phyloP scores from a whole-genome alignment of 23 red algal species.

The Gracilaria domingensis region DNA sequence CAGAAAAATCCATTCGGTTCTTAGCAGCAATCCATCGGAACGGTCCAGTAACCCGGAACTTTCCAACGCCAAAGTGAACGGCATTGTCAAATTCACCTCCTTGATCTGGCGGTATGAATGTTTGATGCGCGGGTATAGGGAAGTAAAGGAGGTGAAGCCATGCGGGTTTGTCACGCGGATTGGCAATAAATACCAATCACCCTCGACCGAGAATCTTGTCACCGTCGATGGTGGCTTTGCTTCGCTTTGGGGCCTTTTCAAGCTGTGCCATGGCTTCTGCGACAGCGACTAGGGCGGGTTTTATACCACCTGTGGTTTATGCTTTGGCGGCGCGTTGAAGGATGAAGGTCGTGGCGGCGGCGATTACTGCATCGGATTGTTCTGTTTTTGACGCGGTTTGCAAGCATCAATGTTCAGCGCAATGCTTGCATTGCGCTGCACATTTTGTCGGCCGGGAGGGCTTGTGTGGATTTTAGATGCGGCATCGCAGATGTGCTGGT shows the following conservation, averaged over 20 bases:
- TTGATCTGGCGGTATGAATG: conserved; percentile 33
- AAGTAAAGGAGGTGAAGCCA: conserved; percentile 46
- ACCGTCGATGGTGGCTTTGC: conserved; percentile 35
- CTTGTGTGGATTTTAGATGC: too few species aligned
- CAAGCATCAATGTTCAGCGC: too few species aligned
- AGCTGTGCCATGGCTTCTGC: conserved; percentile 40
- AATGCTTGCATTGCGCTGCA: neutral
- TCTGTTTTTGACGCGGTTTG: neutral
- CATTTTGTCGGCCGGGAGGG: neutral
- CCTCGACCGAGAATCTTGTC: conserved; percentile 46
- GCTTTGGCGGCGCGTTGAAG: conserved; percentile 46
- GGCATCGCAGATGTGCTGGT: neutral
- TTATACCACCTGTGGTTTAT: neutral
- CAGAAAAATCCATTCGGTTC: conserved; percentile 57
- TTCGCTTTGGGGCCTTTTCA: conserved; percentile 55
- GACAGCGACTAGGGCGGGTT: conserved; percentile 34
- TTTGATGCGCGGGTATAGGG: conserved; percentile 61
- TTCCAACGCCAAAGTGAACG: conserved; percentile 15
- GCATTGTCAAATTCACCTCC: conserved; percentile 68
- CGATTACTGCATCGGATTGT: conserved; percentile 21
- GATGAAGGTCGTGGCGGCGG: conserved; percentile 56
- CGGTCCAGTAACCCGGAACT: conserved; percentile 53
- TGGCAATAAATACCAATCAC: conserved; percentile 60
- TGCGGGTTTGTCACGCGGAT: conserved; percentile 3
- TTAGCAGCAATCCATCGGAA: conserved; percentile 41